phyloP scores from a whole-genome alignment of 2,329 filamentous ascomycete genomes.

The Fusarium sp. region DNA sequence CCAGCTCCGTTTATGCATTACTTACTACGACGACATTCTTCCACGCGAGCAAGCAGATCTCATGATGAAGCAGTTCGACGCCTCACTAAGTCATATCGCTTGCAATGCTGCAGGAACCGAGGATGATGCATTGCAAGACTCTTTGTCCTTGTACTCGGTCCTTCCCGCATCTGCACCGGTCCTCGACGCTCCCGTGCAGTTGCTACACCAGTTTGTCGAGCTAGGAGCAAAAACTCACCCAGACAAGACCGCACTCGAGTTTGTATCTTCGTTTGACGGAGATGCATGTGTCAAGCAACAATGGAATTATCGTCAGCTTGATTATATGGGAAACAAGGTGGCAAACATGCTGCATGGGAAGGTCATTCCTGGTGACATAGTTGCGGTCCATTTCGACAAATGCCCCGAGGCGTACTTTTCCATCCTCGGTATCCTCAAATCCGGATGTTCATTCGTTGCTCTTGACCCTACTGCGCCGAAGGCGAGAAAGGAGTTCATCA shows the following conservation, averaged over 20 bases:
- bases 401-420: constrained; percentile 87
- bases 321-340: constrained; percentile 79
- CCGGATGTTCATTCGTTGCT: constrained; percentile 85
- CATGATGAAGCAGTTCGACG: constrained; percentile 81
- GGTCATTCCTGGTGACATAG: constrained; percentile 70
- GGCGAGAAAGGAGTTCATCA: constrained; percentile 82
- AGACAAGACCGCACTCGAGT: constrained; percentile 79
- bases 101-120: constrained; percentile 61
- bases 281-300: constrained; percentile 61
- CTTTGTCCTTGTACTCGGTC: constrained; percentile 71
- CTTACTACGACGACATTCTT: constrained; percentile 74
- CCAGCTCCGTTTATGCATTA: constrained; percentile 74
- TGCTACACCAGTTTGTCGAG: constrained; percentile 87
- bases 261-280: constrained; percentile 71
- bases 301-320: constrained; percentile 84
- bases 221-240: constrained; percentile 69
- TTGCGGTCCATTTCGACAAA: constrained; percentile 88
- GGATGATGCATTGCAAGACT: constrained; percentile 54
- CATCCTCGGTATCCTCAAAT: constrained; percentile 86
- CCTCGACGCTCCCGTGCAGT: constrained; percentile 70
- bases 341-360: constrained; percentile 73
- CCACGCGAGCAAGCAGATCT: constrained; percentile 77
- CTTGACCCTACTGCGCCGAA: constrained; percentile 82
- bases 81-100: constrained; percentile 73
- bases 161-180: constrained; percentile 71